These are phyloP conservation scores for Ophiosphaerella herpotricha DNA, from an alignment of 2,329 filamentous ascomycete species.

Conservation along the genomic window DNA sequence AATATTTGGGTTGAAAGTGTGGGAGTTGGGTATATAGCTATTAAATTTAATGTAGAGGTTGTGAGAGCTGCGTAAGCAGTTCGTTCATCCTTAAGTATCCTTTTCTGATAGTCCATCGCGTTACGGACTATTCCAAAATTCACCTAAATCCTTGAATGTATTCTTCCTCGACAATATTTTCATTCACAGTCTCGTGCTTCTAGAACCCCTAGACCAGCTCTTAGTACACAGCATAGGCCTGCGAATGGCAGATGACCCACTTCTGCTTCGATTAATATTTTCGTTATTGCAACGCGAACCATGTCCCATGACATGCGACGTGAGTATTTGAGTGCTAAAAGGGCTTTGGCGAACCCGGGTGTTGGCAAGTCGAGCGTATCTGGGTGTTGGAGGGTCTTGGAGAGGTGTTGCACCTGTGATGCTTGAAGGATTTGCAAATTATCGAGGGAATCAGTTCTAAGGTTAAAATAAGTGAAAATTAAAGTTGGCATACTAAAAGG, in stretches of 20 bases:
- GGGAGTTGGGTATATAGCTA: too few relatives aligned
- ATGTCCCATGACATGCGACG: slow-evolving; percentile 22
- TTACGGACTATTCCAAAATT: slow-evolving; percentile 4
- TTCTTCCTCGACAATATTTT: neutral
- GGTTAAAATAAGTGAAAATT: neutral
- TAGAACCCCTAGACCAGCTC: slow-evolving; percentile 17
- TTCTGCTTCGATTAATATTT: slow-evolving; percentile 5
- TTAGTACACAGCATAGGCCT: slow-evolving; percentile 14
- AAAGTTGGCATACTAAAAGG: slow-evolving; percentile 6
- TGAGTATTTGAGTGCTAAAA: slow-evolving; percentile 13
- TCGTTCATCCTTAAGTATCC: neutral
- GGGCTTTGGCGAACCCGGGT: slow-evolving; percentile 4
- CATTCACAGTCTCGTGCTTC: slow-evolving; percentile 8
- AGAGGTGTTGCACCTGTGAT: slow-evolving; percentile 3
- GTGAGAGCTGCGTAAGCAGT: too few relatives aligned
- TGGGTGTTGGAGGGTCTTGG: neutral
- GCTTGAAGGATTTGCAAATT: slow-evolving; percentile 13
- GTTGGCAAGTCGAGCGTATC: neutral
- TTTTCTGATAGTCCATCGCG: slow-evolving; percentile 5
- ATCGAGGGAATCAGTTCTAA: neutral
- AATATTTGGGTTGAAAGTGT: neutral
- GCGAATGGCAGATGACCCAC: slow-evolving; percentile 14
- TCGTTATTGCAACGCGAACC: slow-evolving; percentile 9
- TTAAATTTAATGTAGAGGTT: too few relatives aligned
- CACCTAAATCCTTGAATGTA: neutral